These are phyloP conservation scores for Flaveria linearis DNA, from an alignment of 129 eudicot species.

Conservation along the genomic window DNA sequence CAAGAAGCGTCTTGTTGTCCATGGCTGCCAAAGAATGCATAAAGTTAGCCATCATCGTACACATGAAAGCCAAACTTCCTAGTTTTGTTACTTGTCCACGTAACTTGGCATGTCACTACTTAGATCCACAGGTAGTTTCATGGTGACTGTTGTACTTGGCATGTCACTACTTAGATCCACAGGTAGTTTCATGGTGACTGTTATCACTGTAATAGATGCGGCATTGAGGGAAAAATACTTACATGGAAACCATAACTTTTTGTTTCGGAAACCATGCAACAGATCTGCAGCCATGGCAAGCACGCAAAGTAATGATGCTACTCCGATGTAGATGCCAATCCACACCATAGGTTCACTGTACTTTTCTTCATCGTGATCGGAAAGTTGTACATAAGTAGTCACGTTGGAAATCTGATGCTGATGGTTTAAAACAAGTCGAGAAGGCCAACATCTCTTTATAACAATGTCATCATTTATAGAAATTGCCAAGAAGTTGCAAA, in stretches of 20 bases:
- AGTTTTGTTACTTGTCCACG: constrained; percentile 26
- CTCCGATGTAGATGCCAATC: constrained; percentile 47
- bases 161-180: constrained; percentile 31
- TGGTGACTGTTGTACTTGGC: constrained; percentile 34
- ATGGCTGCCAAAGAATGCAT: constrained; percentile 42
- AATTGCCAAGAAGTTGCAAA: neutral
- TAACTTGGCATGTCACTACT: constrained; percentile 15
- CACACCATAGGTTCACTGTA: constrained; percentile 35
- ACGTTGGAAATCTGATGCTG: neutral
- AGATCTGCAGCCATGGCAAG: constrained; percentile 32
- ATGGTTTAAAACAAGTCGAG: no score
- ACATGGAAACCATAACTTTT: constrained; percentile 39
- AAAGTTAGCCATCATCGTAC: constrained; percentile 34
- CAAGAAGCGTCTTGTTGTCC: constrained; percentile 26
- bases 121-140: constrained; percentile 48
- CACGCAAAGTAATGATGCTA: constrained; percentile 38
- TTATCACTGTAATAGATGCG: constrained; percentile 37
- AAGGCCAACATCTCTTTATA: neutral
- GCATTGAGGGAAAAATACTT: constrained; percentile 46
- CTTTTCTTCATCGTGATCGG: neutral
- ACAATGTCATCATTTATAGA: neutral
- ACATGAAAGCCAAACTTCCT: constrained; percentile 32
- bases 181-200: constrained; percentile 45
- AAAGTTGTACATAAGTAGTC: neutral
- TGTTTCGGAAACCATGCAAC: constrained; percentile 1